phyloP scores from a whole-genome alignment of 2,329 filamentous ascomycete genomes.

The Alternaria gansuensis region DNA sequence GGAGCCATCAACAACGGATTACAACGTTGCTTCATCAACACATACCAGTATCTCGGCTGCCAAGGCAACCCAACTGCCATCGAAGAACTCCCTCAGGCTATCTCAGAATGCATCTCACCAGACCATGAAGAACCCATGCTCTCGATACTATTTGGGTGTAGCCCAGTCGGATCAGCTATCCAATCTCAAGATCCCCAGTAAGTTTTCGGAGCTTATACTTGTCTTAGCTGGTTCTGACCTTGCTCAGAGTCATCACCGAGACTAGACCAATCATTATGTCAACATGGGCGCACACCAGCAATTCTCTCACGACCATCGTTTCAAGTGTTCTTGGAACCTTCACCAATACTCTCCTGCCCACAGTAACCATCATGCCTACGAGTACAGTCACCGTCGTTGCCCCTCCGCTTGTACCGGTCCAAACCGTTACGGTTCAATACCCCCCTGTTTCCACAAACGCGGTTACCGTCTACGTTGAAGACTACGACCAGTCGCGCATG shows the following conservation, averaged over 20 bases:
- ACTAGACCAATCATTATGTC: not conserved
- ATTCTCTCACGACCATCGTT: not conserved
- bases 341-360: not conserved
- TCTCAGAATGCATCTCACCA: conserved; percentile 20
- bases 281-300: not conserved
- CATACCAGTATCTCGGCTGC: conserved; percentile 27
- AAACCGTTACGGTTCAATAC: not conserved
- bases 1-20: conserved; percentile 25
- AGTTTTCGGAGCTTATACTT: not conserved
- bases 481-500: not conserved
- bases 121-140: conserved; percentile 5
- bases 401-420: not conserved
- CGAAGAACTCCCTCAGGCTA: conserved; percentile 11
- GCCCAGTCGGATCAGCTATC: not conserved
- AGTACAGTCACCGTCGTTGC: not conserved
- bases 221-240: not conserved
- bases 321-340: not conserved
- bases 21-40: conserved; percentile 22
- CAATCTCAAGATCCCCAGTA: not conserved
- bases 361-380: not conserved
- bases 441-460: not conserved
- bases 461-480: not conserved
- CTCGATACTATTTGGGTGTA: conserved; percentile 33
- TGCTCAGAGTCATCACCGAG: not conserved
- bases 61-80: conserved; percentile 1